A percentile compares a stretch with the other conserved stretches of the same genome.
Conservation (phyloP, 192 early-diverging fungal species). For the Linnemannia exigua region DNA sequence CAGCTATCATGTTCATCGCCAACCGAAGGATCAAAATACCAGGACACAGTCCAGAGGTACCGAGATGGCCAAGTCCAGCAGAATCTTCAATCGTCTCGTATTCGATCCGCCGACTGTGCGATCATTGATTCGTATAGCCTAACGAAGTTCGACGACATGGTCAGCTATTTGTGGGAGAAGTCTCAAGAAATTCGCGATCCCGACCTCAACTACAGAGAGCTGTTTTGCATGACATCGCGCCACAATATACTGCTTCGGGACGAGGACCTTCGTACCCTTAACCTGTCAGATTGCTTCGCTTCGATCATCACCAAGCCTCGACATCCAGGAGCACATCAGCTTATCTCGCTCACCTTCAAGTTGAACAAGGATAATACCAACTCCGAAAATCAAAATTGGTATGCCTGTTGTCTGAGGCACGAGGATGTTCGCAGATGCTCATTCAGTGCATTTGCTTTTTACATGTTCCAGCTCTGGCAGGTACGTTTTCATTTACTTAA, state of each 20-base stretch:
- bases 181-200: background rate
- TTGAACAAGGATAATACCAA: constrained; percentile 16
- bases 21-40: background rate
- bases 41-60: background rate
- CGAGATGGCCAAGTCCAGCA: background rate
- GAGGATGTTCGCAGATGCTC: constrained; percentile 21
- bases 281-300: constrained; percentile 17
- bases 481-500: background rate
- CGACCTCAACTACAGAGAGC: constrained; percentile 11
- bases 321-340: constrained; percentile 13
- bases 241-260: constrained; percentile 24
- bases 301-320: constrained; percentile 7
- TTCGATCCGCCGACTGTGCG: constrained; percentile 14
- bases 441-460: constrained; percentile 31
- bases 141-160: background rate
- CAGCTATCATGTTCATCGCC: background rate
- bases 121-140: constrained; percentile 18
- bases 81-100: background rate
- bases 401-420: constrained; percentile 22
- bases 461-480: constrained; percentile 37
- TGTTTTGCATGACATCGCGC: constrained; percentile 13
- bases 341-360: constrained; percentile 9
- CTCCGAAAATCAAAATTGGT: constrained; percentile 12
- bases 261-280: constrained; percentile 24
- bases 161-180: constrained; percentile 6